Conservation (phyloP, 768 basidiomycete species). For the Galerina marginata region DNA sequence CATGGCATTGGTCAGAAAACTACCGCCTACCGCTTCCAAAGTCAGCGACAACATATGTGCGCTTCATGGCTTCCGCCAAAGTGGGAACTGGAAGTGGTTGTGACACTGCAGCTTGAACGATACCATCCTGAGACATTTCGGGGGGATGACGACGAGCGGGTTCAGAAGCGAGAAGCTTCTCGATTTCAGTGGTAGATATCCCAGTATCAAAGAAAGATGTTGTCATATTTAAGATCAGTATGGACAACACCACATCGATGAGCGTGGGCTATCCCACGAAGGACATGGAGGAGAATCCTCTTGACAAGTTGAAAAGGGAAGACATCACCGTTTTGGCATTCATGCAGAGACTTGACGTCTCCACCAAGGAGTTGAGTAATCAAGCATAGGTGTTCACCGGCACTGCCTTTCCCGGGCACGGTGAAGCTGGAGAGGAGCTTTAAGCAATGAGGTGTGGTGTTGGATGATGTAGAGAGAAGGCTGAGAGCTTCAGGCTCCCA, state of each 20-base stretch:
- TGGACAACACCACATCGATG: conserved; percentile 30
- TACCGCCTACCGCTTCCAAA: conserved; percentile 34
- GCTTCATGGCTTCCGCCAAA: conserved; percentile 22
- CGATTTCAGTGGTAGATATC: conserved; percentile 16
- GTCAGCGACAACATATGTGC: conserved; percentile 31
- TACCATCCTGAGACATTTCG: conserved; percentile 13
- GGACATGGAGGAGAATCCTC: conserved; percentile 28
- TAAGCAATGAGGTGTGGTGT: conserved; percentile 19
- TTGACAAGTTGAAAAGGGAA: conserved; percentile 32
- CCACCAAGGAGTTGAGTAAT: conserved; percentile 26
- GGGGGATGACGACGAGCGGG: conserved; percentile 23
- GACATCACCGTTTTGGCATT: conserved; percentile 9
- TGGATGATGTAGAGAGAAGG: conserved; percentile 12
- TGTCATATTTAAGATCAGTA: conserved; percentile 37
- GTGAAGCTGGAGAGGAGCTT: conserved; percentile 27
- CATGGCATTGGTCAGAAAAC: background rate
- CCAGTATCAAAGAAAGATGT: conserved; percentile 30
- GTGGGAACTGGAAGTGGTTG: conserved; percentile 33
- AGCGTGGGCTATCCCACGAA: conserved; percentile 28
- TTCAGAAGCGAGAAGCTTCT: conserved; percentile 19
- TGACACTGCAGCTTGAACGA: conserved; percentile 28
- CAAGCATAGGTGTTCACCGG: conserved; percentile 26
- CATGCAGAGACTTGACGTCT: conserved; percentile 25
- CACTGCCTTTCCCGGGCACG: conserved; percentile 25
- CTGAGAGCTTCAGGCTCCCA: conserved; percentile 30